These are phyloP conservation scores for Gymnopilus junonius DNA, from an alignment of 768 basidiomycete genomes.

Conservation along the genomic window DNA sequence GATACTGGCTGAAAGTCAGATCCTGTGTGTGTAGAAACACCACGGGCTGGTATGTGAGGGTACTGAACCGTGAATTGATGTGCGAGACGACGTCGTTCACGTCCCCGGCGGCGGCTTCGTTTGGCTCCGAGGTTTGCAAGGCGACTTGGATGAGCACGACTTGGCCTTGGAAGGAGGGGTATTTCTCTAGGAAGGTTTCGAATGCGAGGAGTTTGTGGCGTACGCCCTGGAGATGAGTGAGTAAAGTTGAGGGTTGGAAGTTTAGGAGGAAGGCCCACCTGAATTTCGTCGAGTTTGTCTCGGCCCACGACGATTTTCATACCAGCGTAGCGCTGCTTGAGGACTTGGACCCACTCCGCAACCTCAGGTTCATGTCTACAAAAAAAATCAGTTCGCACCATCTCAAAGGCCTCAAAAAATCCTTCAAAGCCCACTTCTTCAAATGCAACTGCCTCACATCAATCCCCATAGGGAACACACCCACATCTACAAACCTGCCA, in stretches of 20 bases:
- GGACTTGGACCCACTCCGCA: constrained; percentile 76
- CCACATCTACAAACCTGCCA: constrained; percentile 80
- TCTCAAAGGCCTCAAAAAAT: not conserved
- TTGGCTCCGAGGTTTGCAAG: constrained; percentile 77
- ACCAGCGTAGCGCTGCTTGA: constrained; percentile 83
- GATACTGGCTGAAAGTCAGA: constrained; percentile 83
- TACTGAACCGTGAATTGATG: constrained; percentile 84
- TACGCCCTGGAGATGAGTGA: constrained; percentile 53
- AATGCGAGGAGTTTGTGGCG: constrained; percentile 85
- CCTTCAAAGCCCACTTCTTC: constrained; percentile 51
- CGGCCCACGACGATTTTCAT: constrained; percentile 88
- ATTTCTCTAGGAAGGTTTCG: constrained; percentile 76
- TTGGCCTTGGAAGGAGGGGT: constrained; percentile 82
- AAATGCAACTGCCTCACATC: constrained; percentile 71
- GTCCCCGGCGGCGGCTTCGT: constrained; percentile 73
- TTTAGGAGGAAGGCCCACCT: constrained; percentile 38
- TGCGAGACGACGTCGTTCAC: constrained; percentile 79
- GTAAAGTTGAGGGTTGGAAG: not conserved
- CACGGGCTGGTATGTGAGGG: constrained; percentile 85
- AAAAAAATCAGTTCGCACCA: not conserved
- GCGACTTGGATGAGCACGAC: constrained; percentile 89
- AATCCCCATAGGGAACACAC: constrained; percentile 91
- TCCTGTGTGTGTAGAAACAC: constrained; percentile 87
- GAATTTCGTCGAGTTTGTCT: constrained; percentile 88
- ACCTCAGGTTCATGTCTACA: constrained; percentile 75